Percentiles rank a stretch among this genome's conserved stretches.
Conservation (phyloP, 176 grass and related monocot species). For the Aegilops sharonensis region DNA sequence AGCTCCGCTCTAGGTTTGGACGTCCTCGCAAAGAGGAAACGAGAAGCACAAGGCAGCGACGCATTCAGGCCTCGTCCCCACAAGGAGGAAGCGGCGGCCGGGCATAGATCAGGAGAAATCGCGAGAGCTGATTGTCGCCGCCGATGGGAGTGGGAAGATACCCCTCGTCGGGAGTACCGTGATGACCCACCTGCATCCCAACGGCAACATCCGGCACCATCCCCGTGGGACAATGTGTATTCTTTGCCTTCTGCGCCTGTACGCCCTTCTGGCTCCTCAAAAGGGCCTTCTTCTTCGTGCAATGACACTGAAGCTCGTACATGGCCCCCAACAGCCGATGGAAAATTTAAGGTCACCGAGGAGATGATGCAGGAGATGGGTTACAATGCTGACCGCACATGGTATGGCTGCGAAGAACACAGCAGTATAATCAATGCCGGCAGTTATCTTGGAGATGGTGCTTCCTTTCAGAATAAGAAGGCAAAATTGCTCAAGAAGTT, state of each 20-base stretch:
- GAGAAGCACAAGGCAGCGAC: neutral
- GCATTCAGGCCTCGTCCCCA: neutral
- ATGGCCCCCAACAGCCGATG: constrained; percentile 52
- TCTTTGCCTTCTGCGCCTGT: constrained; percentile 68
- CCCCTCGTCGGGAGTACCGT: constrained; percentile 54
- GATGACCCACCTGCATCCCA: constrained; percentile 43
- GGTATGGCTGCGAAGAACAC: neutral
- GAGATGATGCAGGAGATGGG: constrained; percentile 94
- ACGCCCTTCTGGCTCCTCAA: constrained; percentile 70
- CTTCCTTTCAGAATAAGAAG: neutral
- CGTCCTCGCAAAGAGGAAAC: neutral
- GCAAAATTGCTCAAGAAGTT: neutral
- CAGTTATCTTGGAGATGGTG: neutral
- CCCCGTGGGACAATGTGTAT: constrained; percentile 72
- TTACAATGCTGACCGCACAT: constrained; percentile 67
- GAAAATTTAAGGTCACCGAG: constrained; percentile 59
- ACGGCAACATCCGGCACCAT: constrained; percentile 54
- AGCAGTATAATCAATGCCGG: neutral
- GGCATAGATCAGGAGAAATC: no score
- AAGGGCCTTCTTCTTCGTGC: constrained; percentile 51
- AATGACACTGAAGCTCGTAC: constrained; percentile 46
- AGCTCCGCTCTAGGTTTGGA: neutral
- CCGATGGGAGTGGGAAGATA: constrained; percentile 84
- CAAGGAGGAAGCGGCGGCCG: no score
- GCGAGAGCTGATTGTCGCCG: constrained; percentile 66